Conservation (phyloP, 2,329 filamentous ascomycete species). For the Curvularia sp. region DNA sequence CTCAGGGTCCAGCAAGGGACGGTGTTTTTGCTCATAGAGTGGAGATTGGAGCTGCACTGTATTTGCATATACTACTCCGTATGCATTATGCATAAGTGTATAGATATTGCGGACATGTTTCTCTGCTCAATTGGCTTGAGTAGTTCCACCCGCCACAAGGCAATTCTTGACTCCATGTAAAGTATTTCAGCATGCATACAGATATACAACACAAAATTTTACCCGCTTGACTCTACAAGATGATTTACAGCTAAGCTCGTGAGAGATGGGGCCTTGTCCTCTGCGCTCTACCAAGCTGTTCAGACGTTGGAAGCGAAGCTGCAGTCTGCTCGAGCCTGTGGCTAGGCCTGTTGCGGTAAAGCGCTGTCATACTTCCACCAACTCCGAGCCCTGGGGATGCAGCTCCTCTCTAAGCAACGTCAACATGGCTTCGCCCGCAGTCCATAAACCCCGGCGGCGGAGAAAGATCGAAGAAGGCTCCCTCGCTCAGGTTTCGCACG, state of each 20-base stretch:
- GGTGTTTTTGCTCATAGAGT: not conserved
- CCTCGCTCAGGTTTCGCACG: constrained; percentile 51
- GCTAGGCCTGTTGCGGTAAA: constrained; percentile 15
- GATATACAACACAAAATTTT: not conserved
- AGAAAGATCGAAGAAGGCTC: constrained; percentile 52
- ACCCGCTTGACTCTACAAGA: not conserved
- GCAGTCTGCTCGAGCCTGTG: not conserved
- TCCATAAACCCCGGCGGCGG: constrained; percentile 54
- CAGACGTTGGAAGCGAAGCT: not conserved
- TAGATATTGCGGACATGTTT: not conserved
- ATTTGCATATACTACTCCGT: not conserved
- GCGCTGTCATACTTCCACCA: constrained; percentile 17
- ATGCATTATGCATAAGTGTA: not conserved
- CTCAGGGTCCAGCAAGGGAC: constrained; percentile 7
- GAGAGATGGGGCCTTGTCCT: not conserved
- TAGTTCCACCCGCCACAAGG: not conserved
- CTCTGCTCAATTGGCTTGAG: not conserved
- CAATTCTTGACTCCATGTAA: not conserved
- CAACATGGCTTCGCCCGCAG: constrained; percentile 43
- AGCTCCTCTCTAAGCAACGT: constrained; percentile 14
- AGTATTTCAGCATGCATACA: not conserved
- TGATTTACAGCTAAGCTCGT: not conserved
- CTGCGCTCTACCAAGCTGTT: not conserved
- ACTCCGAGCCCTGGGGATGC: constrained; percentile 12
- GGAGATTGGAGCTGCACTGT: not conserved